Evolutionary conservation across 2,329 filamentous ascomycete genomes (phyloP).

Genomic region (Cladorrhinum sp.): DNA sequence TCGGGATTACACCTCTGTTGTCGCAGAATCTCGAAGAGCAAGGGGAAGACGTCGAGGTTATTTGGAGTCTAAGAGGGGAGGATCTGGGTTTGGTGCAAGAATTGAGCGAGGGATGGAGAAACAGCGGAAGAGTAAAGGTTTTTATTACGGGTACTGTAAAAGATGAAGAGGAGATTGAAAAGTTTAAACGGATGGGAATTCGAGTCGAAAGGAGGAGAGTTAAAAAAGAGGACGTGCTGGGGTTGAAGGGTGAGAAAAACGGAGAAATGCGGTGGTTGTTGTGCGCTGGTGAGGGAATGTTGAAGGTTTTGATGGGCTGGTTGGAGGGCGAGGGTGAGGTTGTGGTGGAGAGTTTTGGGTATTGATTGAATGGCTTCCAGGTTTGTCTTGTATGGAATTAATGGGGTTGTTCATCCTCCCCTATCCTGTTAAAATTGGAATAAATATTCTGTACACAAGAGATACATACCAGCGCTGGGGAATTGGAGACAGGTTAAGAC

Average conservation of each 20-base stretch:
- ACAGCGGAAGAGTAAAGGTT: conserved; percentile 50
- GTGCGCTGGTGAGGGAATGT: conserved; percentile 46
- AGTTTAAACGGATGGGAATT: conserved; percentile 36
- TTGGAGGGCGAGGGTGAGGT: conserved; percentile 54
- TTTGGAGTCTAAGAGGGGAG: conserved; percentile 64
- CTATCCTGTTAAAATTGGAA: too few relatives aligned
- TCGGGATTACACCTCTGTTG: conserved; percentile 81
- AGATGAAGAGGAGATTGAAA: conserved; percentile 33
- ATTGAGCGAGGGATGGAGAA: conserved; percentile 51
- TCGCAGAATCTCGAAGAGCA: conserved; percentile 40
- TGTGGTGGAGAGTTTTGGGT: conserved; percentile 60
- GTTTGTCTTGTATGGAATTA: too few relatives aligned
- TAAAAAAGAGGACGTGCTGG: conserved; percentile 40
- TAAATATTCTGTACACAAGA: too few relatives aligned
- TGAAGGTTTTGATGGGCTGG: conserved; percentile 47
- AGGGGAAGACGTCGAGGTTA: conserved; percentile 46
- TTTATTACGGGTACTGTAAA: conserved; percentile 58
- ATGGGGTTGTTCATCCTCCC: background rate
- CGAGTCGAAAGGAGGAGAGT: conserved; percentile 40
- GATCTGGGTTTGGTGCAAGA: conserved; percentile 65
- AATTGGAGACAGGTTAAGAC: too few relatives aligned
- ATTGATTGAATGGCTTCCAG: conserved; percentile 35
- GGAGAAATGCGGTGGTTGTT: conserved; percentile 49
- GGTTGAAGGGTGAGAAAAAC: conserved; percentile 29
- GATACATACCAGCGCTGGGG: too few relatives aligned